These are phyloP conservation scores for Aspergillus amoenus DNA, from an alignment of 2,329 filamentous ascomycete species.

Conservation along the genomic window DNA sequence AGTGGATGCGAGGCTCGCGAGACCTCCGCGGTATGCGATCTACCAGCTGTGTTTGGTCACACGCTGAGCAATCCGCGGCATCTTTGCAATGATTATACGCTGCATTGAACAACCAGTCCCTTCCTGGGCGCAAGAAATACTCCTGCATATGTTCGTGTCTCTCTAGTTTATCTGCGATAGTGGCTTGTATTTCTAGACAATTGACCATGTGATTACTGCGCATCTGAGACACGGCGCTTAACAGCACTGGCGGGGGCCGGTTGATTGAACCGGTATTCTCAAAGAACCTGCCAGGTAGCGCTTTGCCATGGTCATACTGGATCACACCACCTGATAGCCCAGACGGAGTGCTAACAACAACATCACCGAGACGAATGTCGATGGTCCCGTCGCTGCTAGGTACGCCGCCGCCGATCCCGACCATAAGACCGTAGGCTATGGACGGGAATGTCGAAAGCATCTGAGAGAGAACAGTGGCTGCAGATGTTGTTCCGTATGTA, in stretches of 20 bases:
- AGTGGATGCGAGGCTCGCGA: too few relatives aligned
- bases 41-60: not conserved
- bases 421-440: slow-evolving; percentile 21
- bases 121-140: not conserved
- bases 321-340: not conserved
- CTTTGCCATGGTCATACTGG: slow-evolving; percentile 1
- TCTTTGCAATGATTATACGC: not conserved
- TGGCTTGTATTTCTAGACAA: too few relatives aligned
- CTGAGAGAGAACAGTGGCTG: not conserved
- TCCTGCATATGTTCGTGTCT: not conserved
- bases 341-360: not conserved
- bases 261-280: not conserved
- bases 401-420: slow-evolving; percentile 24
- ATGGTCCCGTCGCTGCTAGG: slow-evolving; percentile 1
- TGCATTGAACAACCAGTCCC: not conserved
- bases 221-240: not conserved
- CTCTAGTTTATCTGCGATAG: not conserved
- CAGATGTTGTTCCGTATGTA: not conserved
- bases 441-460: slow-evolving; percentile 19
- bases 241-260: not conserved
- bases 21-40: not conserved
- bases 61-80: not conserved
- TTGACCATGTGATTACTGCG: not conserved
- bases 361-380: not conserved
- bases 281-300: not conserved